A percentile compares a stretch with the other conserved stretches of the same genome.
phyloP scores from a whole-genome alignment of 2,329 filamentous ascomycete genomes.

The Aspergillus brasiliensis region DNA sequence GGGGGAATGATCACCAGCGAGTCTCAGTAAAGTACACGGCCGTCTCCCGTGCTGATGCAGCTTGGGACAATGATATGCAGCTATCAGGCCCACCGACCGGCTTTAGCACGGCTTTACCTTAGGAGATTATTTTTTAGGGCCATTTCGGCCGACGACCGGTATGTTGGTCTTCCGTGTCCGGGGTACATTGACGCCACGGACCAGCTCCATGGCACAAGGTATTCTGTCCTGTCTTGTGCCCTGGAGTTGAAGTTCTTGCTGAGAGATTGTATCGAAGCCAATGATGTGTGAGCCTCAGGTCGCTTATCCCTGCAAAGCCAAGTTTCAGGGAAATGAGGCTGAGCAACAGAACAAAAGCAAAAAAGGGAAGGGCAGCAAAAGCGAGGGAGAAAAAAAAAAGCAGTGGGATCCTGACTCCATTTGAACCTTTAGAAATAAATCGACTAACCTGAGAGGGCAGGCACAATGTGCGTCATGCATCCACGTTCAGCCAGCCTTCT shows the following conservation, averaged over 20 bases:
- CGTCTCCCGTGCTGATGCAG: constrained; percentile 8
- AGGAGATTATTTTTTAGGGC: not conserved
- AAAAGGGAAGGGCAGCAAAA: not conserved
- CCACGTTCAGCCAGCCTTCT: constrained; percentile 12
- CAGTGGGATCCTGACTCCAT: constrained; percentile 9
- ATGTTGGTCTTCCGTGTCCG: not conserved
- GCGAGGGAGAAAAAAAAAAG: not conserved
- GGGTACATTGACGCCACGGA: not conserved
- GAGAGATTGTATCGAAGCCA: not conserved
- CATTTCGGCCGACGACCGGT: not conserved
- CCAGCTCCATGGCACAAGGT: not conserved
- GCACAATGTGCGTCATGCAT: constrained; percentile 17
- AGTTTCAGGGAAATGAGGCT: not conserved
- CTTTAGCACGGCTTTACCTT: constrained; percentile 6
- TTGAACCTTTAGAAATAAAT: constrained; percentile 7
- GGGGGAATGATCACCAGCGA: constrained; percentile 3
- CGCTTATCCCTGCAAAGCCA: not conserved
- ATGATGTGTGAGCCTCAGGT: not conserved
- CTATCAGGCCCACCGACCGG: constrained; percentile 13
- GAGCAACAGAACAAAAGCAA: not conserved
- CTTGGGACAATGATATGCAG: constrained; percentile 14
- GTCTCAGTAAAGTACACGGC: constrained; percentile 10
- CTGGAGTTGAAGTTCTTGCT: not conserved
- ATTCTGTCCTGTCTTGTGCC: not conserved
- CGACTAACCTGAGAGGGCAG: constrained; percentile 14